Percentiles rank a stretch among this genome's conserved stretches.
Evolutionary conservation across 805 yeast species (phyloP).

Genomic region (Saccharomyces eubayanus): DNA sequence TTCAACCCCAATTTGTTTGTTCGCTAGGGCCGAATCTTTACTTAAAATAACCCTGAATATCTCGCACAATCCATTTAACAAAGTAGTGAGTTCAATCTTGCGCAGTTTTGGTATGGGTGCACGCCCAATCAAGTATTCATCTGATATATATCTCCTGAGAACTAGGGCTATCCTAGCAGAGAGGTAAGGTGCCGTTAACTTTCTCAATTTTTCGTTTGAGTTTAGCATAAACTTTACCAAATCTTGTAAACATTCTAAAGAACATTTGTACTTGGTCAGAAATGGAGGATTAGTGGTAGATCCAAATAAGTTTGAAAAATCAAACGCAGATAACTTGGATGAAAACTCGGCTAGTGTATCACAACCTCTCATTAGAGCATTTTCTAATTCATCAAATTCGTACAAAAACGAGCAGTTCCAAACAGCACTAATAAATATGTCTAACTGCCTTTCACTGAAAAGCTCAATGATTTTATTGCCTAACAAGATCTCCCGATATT

Average conservation of each 20-base stretch:
- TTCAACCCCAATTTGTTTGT: slow-evolving; percentile 5
- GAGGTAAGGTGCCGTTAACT: slow-evolving; percentile 39
- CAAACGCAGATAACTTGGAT: slow-evolving; percentile 32
- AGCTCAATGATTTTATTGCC: slow-evolving; percentile 31
- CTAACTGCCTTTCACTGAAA: slow-evolving; percentile 30
- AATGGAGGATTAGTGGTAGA: slow-evolving; percentile 45
- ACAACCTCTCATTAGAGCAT: slow-evolving; percentile 23
- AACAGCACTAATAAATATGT: slow-evolving; percentile 39
- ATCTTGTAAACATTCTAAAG: slow-evolving; percentile 50
- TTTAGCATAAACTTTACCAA: slow-evolving; percentile 35
- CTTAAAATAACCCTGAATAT: slow-evolving; percentile 15
- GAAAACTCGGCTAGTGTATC: slow-evolving; percentile 33
- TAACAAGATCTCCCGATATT: slow-evolving; percentile 36
- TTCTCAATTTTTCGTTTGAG: slow-evolving; percentile 17
- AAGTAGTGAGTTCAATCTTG: slow-evolving; percentile 46
- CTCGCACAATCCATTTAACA: slow-evolving; percentile 38
- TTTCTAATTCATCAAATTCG: slow-evolving; percentile 49
- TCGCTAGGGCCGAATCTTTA: not conserved
- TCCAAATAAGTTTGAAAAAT: slow-evolving; percentile 49
- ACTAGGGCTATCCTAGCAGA: slow-evolving; percentile 51
- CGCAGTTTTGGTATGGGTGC: slow-evolving; percentile 65
- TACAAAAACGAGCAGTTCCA: slow-evolving; percentile 55
- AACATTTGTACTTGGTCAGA: slow-evolving; percentile 39
- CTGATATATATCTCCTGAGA: slow-evolving; percentile 56
- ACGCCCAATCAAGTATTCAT: slow-evolving; percentile 46